phyloP scores from a whole-genome alignment of 169 alveolate genomes.

The Theileria equi region DNA sequence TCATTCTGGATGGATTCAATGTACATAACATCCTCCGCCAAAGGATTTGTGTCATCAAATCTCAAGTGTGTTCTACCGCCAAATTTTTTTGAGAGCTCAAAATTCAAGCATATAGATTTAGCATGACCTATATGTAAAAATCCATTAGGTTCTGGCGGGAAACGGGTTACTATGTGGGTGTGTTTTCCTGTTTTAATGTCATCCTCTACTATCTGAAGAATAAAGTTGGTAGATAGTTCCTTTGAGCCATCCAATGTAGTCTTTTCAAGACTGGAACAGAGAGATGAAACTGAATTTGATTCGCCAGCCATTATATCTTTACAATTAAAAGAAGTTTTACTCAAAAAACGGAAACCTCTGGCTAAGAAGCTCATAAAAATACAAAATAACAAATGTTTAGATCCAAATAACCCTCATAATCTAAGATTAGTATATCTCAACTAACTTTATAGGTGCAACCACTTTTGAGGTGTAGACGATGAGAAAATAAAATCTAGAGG shows the following conservation, averaged over 20 bases:
- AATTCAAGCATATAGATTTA: constrained; percentile 95
- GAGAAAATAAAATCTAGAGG: too few species aligned
- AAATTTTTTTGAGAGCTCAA: constrained; percentile 89
- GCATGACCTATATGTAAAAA: constrained; percentile 99
- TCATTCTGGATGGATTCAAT: constrained; percentile 90
- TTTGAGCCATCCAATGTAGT: not conserved
- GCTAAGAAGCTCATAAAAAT: too few species aligned
- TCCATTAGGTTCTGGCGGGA: constrained; percentile 99
- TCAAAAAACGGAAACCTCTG: too few species aligned
- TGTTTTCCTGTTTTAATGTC: constrained; percentile 76
- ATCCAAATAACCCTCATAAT: too few species aligned
- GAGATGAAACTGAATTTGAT: not conserved
- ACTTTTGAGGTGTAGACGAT: too few species aligned
- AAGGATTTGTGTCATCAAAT: constrained; percentile 99
- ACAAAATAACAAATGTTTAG: too few species aligned
- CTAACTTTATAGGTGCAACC: too few species aligned
- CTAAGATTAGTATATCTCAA: too few species aligned
- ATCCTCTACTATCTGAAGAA: constrained; percentile 77
- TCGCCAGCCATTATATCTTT: too few species aligned
- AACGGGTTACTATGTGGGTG: constrained; percentile 87
- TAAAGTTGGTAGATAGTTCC: constrained; percentile 67
- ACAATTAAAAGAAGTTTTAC: too few species aligned
- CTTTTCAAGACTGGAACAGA: constrained; percentile 45
- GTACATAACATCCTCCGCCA: constrained; percentile 92
- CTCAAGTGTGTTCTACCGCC: constrained; percentile 94